Base-by-base conservation (phyloP, 805 yeast genomes). In the Blastobotrys americana region DNA sequence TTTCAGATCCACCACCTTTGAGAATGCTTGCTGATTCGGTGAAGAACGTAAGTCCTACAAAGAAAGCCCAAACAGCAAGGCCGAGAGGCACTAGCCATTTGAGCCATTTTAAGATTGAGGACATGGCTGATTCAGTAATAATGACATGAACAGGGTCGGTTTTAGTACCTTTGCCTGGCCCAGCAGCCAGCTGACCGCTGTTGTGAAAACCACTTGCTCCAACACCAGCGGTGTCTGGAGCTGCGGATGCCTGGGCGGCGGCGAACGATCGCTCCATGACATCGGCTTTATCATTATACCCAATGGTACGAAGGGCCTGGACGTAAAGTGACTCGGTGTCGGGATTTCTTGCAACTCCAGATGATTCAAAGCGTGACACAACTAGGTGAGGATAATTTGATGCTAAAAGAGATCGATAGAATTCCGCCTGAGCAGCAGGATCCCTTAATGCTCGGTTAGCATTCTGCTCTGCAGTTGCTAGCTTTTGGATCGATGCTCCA, bases 301-400 rank as follows among this genome's bases (percentile, higher is more conserved):
- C 96, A 50, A 80, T 70, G 56, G 78, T 78, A 53, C 76, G 78
- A 55, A 93, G 69, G 2, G 97, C 97, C 50, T 83, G 86, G 47
- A 80, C 70, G 62, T 93, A 93, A 33, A 84, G 69, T 50, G 73
- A 74, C 43, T 87, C 79, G 67, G 97, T 84, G 51, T 84, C 94
- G 2, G 78, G 73, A 45, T 84, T 80, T 9, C 82, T 69, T 6
- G 95, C 93, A 44, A 93, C 85, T n/a, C 96, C 96, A 0, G 93
- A 84, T 5, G 94, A 84, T 63, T 94, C 97, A 61, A 77, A 94
- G 48, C 99, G 76, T 46, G 93, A 82, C n/a, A 90, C 87, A 4
- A 93, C 96, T 44, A 90, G 82, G 56, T 88, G 95, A n/a, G 98
- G 97, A 60, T 87, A 93, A 65, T 85, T 84, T 44, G 90, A 75